These are phyloP conservation scores for Pyrus bretschneideri DNA, from an alignment of 306 rosid species.

Conservation along the genomic window DNA sequence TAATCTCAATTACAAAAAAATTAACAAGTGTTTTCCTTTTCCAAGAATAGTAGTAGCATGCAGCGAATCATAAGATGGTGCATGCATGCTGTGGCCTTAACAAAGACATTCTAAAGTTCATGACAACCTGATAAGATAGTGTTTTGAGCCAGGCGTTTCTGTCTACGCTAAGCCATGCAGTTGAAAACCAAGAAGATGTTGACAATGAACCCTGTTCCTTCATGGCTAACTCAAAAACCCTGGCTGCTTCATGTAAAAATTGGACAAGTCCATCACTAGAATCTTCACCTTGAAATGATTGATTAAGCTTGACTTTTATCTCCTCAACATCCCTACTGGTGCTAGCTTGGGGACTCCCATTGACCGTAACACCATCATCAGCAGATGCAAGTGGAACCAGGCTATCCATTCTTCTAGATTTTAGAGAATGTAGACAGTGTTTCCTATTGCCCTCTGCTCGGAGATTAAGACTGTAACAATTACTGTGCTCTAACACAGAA, in stretches of 20 bases:
- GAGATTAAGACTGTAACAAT: constrained; percentile 17
- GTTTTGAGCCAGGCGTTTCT: constrained; percentile 83
- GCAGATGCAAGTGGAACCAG: constrained; percentile 47
- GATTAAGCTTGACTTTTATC: constrained; percentile 57
- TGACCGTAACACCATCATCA: constrained; percentile 75
- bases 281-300: constrained; percentile 60
- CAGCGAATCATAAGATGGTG: not conserved
- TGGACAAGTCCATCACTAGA: constrained; percentile 75
- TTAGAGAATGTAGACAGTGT: constrained; percentile 32
- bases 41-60: not conserved
- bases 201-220: constrained; percentile 62
- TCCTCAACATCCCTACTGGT: constrained; percentile 58
- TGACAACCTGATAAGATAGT: constrained; percentile 73
- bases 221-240: constrained; percentile 83
- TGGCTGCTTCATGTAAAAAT: constrained; percentile 77
- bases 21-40: not conserved
- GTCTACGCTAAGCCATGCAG: constrained; percentile 88
- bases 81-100: not conserved
- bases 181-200: constrained; percentile 60
- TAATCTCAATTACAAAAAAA: not conserved
- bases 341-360: constrained; percentile 69
- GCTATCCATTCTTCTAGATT: constrained; percentile 31
- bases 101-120: not conserved
- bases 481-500: constrained; percentile 31
- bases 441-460: constrained; percentile 30